phyloP scores from a whole-genome alignment of 441 rosid species.

The Pelargonium citronellum region DNA sequence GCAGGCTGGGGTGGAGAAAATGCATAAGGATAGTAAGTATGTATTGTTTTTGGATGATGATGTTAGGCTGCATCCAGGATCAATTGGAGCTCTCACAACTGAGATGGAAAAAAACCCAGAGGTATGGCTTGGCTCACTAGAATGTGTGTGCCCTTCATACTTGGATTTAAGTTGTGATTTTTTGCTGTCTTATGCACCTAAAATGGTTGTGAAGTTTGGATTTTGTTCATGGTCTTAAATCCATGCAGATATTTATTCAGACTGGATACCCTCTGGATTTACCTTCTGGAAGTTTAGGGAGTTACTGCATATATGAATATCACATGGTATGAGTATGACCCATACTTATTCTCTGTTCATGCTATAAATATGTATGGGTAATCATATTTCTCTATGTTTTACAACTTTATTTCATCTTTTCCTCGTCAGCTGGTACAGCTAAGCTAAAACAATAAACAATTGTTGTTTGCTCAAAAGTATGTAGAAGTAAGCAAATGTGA shows the following conservation, averaged over 20 bases:
- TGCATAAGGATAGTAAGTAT: constrained; percentile 85
- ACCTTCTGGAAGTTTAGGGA: constrained; percentile 97
- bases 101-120: constrained; percentile 94
- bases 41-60: constrained; percentile 94
- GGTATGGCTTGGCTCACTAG: constrained; percentile 33
- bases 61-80: constrained; percentile 94
- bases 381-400: not conserved
- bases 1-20: constrained; percentile 87
- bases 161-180: not conserved
- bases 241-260: constrained; percentile 95
- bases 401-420: not conserved
- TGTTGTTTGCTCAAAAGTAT: too few species aligned
- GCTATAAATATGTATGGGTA: not conserved
- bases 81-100: constrained; percentile 83
- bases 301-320: constrained; percentile 96
- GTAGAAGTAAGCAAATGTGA: too few species aligned
- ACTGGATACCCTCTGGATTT: constrained; percentile 98
- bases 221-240: constrained; percentile 19
- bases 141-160: constrained; percentile 12
- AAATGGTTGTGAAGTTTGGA: not conserved
- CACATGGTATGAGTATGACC: constrained; percentile 81
- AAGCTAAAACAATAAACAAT: too few species aligned
- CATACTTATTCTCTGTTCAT: not conserved
- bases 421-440: too few species aligned
- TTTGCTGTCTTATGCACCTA: not conserved